Evolutionary conservation across 176 grass and related monocot species (phyloP), one percentile per base, ranked within the genome.

Genomic region (Zoysia japonica): DNA sequence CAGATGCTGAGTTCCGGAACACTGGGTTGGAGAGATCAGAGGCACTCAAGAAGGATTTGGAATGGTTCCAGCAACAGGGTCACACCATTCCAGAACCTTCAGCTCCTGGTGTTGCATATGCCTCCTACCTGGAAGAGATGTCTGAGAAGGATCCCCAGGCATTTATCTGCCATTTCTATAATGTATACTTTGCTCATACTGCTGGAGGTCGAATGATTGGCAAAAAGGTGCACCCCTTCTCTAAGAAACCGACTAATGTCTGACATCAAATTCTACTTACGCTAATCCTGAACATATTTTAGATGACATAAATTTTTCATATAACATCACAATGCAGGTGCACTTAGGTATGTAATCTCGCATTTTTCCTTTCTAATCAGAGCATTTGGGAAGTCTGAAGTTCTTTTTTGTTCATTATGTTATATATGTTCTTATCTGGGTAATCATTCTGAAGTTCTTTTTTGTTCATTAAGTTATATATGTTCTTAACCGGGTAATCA

Each of bases 81-180:
- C 84, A 95, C 79, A 54, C 70, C 47, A 89, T 99, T 88, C 96
- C 92, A 52, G 90, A 99, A 82, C 86, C 92, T 70, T 86, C 88
- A 67, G 67, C 47, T 71, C 86, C 92, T 72, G 96, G 96, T 20
- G 80, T 75, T 17, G 81, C 86, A 49, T 93, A 95, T 80, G 78
- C 96, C 70, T 50, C 42, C 56, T 92, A 93, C 67, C 83, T 99
- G 67, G 86, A 95, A 84, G 88, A 91, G 79, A 52, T 99, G 47
- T 85, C 96, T 15, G 84, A 95, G 70, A 93, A 88, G 52, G 86
- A 99, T 28, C 88, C 96, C 41, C 92, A 91, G 87, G 92, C 96
- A 63, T 99, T 99, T 78, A 95, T 99, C 53, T 95, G 96, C 50
- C 96, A 99, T 74, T 99, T 95, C 79, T 99, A 99, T 52, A 99